phyloP scores from a whole-genome alignment of 2,329 filamentous ascomycete genomes.

The Penicillium sp. region DNA sequence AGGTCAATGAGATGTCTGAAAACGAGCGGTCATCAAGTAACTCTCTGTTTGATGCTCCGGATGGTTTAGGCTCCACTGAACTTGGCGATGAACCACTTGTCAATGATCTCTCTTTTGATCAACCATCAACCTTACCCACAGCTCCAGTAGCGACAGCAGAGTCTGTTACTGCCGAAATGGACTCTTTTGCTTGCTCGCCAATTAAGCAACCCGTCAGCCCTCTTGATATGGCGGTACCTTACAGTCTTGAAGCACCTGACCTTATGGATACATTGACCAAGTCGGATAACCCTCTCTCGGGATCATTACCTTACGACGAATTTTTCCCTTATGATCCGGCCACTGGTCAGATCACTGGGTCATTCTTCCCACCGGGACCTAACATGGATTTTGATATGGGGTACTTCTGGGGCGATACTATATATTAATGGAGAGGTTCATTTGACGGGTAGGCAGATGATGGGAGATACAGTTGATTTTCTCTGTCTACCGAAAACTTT shows the following conservation, averaged over 20 bases:
- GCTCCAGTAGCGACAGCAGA: constrained; percentile 16
- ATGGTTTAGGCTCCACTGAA: constrained; percentile 18
- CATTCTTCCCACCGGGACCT: constrained; percentile 39
- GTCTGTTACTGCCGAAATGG: constrained; percentile 26
- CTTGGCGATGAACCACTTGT: constrained; percentile 14
- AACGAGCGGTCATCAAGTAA: constrained; percentile 26
- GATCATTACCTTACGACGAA: constrained; percentile 33
- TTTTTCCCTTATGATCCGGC: constrained; percentile 41
- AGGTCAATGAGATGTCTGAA: constrained; percentile 37
- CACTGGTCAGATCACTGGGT: constrained; percentile 44
- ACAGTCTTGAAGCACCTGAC: constrained; percentile 32
- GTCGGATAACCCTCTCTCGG: constrained; percentile 32
- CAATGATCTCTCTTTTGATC: constrained; percentile 27
- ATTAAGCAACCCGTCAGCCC: constrained; percentile 31
- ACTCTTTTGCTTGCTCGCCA: constrained; percentile 31
- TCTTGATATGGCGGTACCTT: constrained; percentile 24
- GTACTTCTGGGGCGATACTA: constrained; percentile 38
- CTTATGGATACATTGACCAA: constrained; percentile 34
- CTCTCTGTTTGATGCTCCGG: constrained; percentile 25
- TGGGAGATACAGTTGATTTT: not conserved
- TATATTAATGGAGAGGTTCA: constrained; percentile 19
- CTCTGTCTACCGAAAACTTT: not conserved
- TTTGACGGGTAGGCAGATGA: not conserved
- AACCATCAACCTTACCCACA: constrained; percentile 19
- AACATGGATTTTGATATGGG: constrained; percentile 39